phyloP scores from a whole-genome alignment of 2,329 filamentous ascomycete genomes.

The Cyclaneusma minus region DNA sequence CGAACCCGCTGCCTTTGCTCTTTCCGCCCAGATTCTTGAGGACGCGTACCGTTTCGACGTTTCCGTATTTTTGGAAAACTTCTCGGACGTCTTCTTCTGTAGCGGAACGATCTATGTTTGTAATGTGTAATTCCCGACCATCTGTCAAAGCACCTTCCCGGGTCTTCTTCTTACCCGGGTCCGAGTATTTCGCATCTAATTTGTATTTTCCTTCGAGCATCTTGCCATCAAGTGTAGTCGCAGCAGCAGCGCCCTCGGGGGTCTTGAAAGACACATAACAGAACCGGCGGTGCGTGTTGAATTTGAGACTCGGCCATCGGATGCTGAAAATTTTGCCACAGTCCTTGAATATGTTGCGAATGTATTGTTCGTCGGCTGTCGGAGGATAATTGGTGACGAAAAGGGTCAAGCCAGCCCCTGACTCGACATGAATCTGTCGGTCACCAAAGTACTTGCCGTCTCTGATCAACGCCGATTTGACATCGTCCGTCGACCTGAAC shows the following conservation, averaged over 20 bases:
- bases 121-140: conserved; percentile 71
- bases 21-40: conserved; percentile 51
- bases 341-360: conserved; percentile 51
- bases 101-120: conserved; percentile 45
- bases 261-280: conserved; percentile 87
- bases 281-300: conserved; percentile 77
- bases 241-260: conserved; percentile 49
- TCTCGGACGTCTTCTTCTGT: conserved; percentile 54
- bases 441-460: conserved; percentile 68
- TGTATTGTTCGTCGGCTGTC: conserved; percentile 53
- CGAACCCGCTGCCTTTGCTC: conserved; percentile 64
- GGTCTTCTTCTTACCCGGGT: conserved; percentile 62
- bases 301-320: conserved; percentile 83
- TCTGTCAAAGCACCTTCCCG: conserved; percentile 73
- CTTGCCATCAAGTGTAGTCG: conserved; percentile 57
- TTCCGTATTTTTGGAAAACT: conserved; percentile 62
- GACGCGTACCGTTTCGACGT: conserved; percentile 56
- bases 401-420: conserved; percentile 65
- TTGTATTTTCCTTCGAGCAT: conserved; percentile 51
- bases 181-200: conserved; percentile 68
- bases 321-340: conserved; percentile 76
- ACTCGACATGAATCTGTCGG: conserved; percentile 54
- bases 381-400: conserved; percentile 87
- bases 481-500: conserved; percentile 69
- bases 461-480: conserved; percentile 63